phyloP scores from a whole-genome alignment of 768 basidiomycete species.

The Leccinum disarticulatum region DNA sequence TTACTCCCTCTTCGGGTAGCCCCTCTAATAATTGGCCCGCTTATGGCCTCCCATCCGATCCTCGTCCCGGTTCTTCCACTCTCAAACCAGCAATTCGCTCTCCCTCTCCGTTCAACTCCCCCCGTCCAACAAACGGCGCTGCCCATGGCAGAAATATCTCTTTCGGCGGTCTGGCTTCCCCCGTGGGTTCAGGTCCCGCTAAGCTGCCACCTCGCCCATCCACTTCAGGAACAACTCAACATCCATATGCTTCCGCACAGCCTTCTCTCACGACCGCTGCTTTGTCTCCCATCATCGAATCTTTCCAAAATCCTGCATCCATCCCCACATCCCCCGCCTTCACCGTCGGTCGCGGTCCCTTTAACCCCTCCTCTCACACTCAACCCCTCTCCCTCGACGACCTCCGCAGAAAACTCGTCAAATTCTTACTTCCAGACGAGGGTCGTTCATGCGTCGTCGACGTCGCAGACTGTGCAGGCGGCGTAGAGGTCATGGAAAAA shows the following conservation, averaged over 20 bases:
- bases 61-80: slow-evolving; percentile 52
- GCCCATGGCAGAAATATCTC: slow-evolving; percentile 58
- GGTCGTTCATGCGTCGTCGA: slow-evolving; percentile 76
- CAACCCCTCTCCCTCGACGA: slow-evolving; percentile 67
- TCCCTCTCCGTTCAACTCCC: slow-evolving; percentile 26
- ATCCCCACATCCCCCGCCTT: slow-evolving; percentile 55
- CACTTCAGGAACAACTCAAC: slow-evolving; percentile 42
- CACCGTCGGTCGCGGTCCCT: slow-evolving; percentile 61
- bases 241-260: slow-evolving; percentile 63
- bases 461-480: slow-evolving; percentile 75
- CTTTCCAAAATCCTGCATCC: slow-evolving; percentile 39
- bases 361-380: slow-evolving; percentile 44
- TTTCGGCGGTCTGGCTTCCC: slow-evolving; percentile 42
- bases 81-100: slow-evolving; percentile 41
- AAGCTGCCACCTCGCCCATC: slow-evolving; percentile 48
- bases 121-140: slow-evolving; percentile 43
- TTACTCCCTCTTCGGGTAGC: slow-evolving; percentile 38
- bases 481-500: slow-evolving; percentile 84
- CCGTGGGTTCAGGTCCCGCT: slow-evolving; percentile 34
- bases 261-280: slow-evolving; percentile 39
- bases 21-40: slow-evolving; percentile 42
- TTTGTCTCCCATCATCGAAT: slow-evolving; percentile 75
- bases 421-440: slow-evolving; percentile 84
- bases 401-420: slow-evolving; percentile 79
- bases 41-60: slow-evolving; percentile 61